phyloP scores from a whole-genome alignment of 2,329 filamentous ascomycete genomes.

The Nigrospora oryzae region DNA sequence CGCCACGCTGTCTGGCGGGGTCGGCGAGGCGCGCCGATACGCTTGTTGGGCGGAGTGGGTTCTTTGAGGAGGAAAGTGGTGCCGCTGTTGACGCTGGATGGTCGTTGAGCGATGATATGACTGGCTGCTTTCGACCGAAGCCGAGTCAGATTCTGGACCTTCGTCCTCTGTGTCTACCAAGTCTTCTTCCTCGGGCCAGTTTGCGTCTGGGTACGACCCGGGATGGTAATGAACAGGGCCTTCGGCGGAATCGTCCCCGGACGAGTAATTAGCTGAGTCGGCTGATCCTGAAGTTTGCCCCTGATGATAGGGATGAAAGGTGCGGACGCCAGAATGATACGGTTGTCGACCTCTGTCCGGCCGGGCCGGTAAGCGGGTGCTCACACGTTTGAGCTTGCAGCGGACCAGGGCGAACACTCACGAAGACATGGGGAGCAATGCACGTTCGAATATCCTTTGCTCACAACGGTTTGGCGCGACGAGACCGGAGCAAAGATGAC shows the following conservation, averaged over 20 bases:
- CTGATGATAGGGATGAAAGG: too few species aligned
- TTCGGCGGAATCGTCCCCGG: too few species aligned
- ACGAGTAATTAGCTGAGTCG: too few species aligned
- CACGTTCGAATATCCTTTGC: conserved; percentile 29
- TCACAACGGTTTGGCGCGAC: conserved; percentile 34
- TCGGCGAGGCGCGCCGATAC: conserved; percentile 16
- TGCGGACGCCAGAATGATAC: too few species aligned
- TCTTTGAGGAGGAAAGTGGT: conserved; percentile 22
- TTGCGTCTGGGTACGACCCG: too few species aligned
- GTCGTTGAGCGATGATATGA: conserved; percentile 14
- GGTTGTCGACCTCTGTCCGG: too few species aligned
- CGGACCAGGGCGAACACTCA: conserved; percentile 20
- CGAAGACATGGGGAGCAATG: conserved; percentile 14
- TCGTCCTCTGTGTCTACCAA: conserved; percentile 26
- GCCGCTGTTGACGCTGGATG: conserved; percentile 28
- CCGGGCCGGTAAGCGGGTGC: too few species aligned
- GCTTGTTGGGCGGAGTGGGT: conserved; percentile 14
- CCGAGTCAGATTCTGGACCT: conserved; percentile 48
- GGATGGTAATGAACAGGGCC: too few species aligned
- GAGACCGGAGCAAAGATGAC: conserved; percentile 35
- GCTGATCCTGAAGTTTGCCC: too few species aligned
- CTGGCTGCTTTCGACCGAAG: conserved; percentile 33
- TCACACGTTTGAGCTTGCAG: too few species aligned
- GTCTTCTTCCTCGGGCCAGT: conserved; percentile 9
- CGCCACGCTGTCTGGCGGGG: conserved; percentile 53